Conservation (phyloP, 768 basidiomycete species). For the Tephrocybe sp. region DNA sequence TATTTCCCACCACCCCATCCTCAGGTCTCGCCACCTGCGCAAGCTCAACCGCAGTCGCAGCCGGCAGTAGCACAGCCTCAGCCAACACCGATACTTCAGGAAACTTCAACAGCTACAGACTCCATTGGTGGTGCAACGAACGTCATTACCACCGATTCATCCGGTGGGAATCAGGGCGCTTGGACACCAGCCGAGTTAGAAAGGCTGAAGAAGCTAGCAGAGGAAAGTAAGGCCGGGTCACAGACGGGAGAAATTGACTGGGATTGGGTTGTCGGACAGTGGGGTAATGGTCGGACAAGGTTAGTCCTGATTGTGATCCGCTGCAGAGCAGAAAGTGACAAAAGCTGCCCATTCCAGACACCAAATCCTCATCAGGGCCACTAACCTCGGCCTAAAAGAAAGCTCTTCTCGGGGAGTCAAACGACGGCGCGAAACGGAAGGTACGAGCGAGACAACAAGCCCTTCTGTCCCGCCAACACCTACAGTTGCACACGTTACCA, state of each 20-base stretch:
- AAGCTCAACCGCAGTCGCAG: constrained; percentile 6
- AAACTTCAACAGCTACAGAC: constrained; percentile 22
- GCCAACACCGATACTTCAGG: constrained; percentile 17
- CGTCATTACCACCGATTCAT: constrained; percentile 27
- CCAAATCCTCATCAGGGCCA: constrained; percentile 83
- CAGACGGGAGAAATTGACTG: constrained; percentile 69
- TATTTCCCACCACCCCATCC: constrained; percentile 25
- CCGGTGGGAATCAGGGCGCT: constrained; percentile 58
- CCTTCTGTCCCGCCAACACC: constrained; percentile 35
- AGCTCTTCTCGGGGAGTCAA: constrained; percentile 52
- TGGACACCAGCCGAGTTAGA: constrained; percentile 83
- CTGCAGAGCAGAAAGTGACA: not conserved
- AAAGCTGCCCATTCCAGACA: constrained; percentile 46
- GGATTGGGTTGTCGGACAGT: constrained; percentile 75
- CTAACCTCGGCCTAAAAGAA: constrained; percentile 74
- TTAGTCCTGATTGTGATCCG: constrained; percentile 26
- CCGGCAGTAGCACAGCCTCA: constrained; percentile 12
- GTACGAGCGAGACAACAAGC: constrained; percentile 32
- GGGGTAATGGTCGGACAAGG: constrained; percentile 77
- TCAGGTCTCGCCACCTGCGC: constrained; percentile 11
- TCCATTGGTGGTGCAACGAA: constrained; percentile 20
- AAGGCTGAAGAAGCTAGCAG: constrained; percentile 64
- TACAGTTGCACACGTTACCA: constrained; percentile 21
- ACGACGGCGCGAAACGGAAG: constrained; percentile 42
- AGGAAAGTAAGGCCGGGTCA: constrained; percentile 54